Conservation (phyloP, 805 yeast genomes). For the Teunomyces panamensis region DNA sequence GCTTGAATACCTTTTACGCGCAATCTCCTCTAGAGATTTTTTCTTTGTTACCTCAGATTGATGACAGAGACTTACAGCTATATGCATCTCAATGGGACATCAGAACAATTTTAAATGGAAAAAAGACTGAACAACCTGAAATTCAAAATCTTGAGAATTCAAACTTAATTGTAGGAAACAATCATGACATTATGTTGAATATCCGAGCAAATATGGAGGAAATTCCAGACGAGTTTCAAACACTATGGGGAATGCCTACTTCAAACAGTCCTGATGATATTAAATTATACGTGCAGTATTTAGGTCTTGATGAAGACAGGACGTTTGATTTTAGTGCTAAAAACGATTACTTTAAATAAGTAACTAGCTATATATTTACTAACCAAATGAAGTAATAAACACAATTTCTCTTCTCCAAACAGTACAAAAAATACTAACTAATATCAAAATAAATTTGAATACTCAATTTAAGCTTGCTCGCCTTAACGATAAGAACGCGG, state of each 20-base stretch:
- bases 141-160: neutral
- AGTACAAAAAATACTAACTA: too few species aligned
- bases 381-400: too few species aligned
- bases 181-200: neutral
- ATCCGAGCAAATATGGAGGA: conserved; percentile 10
- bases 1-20: neutral
- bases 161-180: neutral
- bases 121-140: too few species aligned
- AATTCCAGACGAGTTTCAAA: conserved; percentile 12
- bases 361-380: too few species aligned
- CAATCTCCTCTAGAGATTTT: neutral
- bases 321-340: conserved; percentile 20
- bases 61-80: neutral
- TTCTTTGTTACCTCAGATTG: neutral
- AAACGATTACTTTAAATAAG: conserved; percentile 25
- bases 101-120: neutral
- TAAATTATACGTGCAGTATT: conserved; percentile 20
- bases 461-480: too few species aligned
- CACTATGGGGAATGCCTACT: conserved; percentile 6
- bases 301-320: conserved; percentile 22
- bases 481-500: too few species aligned
- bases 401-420: too few species aligned
- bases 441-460: too few species aligned
- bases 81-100: neutral
- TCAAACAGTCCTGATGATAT: conserved; percentile 15